phyloP scores from a whole-genome alignment of 1,284 basidiomycete species.

The Naganishia cerealis region DNA sequence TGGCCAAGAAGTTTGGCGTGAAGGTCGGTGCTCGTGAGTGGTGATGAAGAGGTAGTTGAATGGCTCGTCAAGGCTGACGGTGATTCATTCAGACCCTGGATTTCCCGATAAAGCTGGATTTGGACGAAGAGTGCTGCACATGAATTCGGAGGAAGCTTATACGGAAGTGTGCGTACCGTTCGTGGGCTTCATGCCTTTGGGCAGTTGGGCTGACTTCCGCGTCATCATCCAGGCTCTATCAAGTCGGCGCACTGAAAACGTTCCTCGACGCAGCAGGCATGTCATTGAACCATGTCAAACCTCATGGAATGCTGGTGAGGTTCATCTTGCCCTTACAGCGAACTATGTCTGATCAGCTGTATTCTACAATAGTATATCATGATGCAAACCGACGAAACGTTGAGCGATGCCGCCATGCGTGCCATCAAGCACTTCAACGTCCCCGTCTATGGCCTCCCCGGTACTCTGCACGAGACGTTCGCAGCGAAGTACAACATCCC shows the following conservation, averaged over 20 bases:
- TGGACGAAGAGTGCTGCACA: slow-evolving; percentile 35
- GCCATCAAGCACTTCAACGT: slow-evolving; percentile 45
- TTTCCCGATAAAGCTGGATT: slow-evolving; percentile 40
- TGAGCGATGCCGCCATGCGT: slow-evolving; percentile 44
- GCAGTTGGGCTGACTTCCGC: background rate
- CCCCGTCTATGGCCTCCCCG: slow-evolving; percentile 48
- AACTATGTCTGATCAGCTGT: background rate
- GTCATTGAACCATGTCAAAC: slow-evolving; percentile 45
- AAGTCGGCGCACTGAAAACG: slow-evolving; percentile 47
- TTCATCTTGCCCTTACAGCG: slow-evolving; percentile 25
- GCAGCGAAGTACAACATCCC: slow-evolving; percentile 44
- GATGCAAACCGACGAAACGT: slow-evolving; percentile 42
- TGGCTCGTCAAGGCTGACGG: slow-evolving; percentile 18
- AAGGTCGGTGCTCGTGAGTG: slow-evolving; percentile 46
- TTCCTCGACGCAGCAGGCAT: slow-evolving; percentile 46
- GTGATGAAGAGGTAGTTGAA: slow-evolving; percentile 33
- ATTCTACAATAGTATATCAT: slow-evolving; percentile 40
- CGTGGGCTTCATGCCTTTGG: background rate
- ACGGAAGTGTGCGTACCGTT: slow-evolving; percentile 36
- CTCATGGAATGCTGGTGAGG: slow-evolving; percentile 42
- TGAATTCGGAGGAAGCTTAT: slow-evolving; percentile 40
- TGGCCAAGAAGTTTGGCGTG: slow-evolving; percentile 46
- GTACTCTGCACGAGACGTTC: slow-evolving; percentile 45
- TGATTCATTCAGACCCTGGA: slow-evolving; percentile 36
- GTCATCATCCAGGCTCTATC: slow-evolving; percentile 38